A percentile compares a stretch with the other conserved stretches of the same genome.
phyloP scores from a whole-genome alignment of 2,329 filamentous ascomycete genomes.

The Calcarisporium arbuscula region DNA sequence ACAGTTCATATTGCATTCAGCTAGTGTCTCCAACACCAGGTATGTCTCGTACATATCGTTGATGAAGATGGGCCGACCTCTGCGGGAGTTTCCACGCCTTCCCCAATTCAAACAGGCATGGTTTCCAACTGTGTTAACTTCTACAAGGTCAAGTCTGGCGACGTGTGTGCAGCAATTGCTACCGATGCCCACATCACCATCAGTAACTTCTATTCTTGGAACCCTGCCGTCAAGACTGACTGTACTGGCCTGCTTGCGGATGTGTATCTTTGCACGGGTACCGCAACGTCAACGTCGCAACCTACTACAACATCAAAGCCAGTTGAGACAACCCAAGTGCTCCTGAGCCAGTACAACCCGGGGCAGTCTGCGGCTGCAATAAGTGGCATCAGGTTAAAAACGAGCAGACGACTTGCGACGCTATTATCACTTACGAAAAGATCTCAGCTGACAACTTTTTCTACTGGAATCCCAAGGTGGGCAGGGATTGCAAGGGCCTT shows the following conservation, averaged over 20 bases:
- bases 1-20: too few species aligned
- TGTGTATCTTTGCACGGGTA: conserved; percentile 4
- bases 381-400: too few species aligned
- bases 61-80: not conserved
- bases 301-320: too few species aligned
- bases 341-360: too few species aligned
- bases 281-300: too few species aligned
- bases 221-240: conserved; percentile 2
- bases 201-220: conserved; percentile 3
- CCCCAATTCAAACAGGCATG: conserved; percentile 3
- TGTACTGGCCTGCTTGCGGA: conserved; percentile 3
- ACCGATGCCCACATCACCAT: not conserved
- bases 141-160: conserved; percentile 1
- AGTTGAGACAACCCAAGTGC: too few species aligned
- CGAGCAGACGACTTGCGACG: conserved; percentile 10
- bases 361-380: too few species aligned
- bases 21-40: too few species aligned
- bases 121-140: not conserved
- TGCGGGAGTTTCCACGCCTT: conserved; percentile 1
- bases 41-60: too few species aligned
- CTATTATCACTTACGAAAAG: conserved; percentile 7
- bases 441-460: conserved; percentile 11
- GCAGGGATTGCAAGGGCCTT: conserved; percentile 9
- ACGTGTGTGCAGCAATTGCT: conserved; percentile 2
- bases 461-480: conserved; percentile 14